Evolutionary conservation across 1,284 basidiomycete species (phyloP), one percentile per base, ranked within the genome.

Genomic region (Xerocomus minutiporus): DNA sequence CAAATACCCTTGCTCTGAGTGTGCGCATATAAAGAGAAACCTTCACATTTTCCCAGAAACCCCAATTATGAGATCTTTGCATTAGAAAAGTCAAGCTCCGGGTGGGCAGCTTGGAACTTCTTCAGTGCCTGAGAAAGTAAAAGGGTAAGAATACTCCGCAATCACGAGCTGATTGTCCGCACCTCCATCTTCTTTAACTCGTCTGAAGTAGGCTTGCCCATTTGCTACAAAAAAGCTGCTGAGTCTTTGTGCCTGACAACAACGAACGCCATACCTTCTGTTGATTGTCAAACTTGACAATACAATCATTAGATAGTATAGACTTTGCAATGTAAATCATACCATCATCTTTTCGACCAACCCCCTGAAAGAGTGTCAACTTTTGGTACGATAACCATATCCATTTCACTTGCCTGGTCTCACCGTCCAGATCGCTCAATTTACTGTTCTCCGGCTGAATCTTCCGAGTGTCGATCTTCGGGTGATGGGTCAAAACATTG

Each of bases 281-380:
- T 65, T 94, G 91, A 64, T 98, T 97, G 71, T 99, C 97, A 63
- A 94, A 97, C 93, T 96, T 64, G 45, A 50, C 44, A 50, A 44
- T 29, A 40, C 42, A 23, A 46, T 34, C 50, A 49, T 62, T 45
- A 60, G 50, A 47, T 34, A 43, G 38, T 13, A 51, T 35, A 3
- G 31, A 44, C 4, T 3, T 38, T 48, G 12, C 34, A n/a, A 43
- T 11, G 4, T 32, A 26, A 17, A 61, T 67, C 88, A 62, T 73
- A 94, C 95, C 96, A 99, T 99, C 97, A 99, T 99, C 77, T 99
- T 99, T 73, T 99, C 97, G 0, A 99, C 97, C 91, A 99, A 93
- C 0, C 91, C 93, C 61, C 96, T 91, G 64, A 51, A 53, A 51
- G 13, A 48, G 44, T n/a, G 47, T 60, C 32, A 60, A 42, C 7